Evolutionary conservation across 371 early-diverging fungal species (phyloP), one percentile per base, ranked within the genome.

Genomic region (Mortierella sp.): DNA sequence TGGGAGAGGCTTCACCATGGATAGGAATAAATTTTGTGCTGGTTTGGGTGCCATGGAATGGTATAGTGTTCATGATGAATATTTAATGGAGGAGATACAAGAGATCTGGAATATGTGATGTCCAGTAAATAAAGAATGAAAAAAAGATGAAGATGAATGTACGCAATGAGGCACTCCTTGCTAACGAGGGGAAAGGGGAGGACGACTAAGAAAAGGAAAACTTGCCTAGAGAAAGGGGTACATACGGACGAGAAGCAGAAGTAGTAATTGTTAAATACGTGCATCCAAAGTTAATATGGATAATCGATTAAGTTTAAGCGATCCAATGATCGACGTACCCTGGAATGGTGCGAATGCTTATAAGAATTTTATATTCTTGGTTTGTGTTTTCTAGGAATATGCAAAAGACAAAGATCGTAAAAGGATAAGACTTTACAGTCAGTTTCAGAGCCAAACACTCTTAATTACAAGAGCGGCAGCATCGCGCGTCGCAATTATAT

Each of bases 61-160:
- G 72, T 21, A 62, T 21, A 32, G 70, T 69, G 64, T 75, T 76
- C 76, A 81, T 81, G 72, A 58, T 43, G 63, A 50, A 33, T 45
- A 21, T 50, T 32, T 43, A 9, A 33, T 19, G 10, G 33, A n/a
- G 59, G 28, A 55, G 66, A 4, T 65, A 53, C 40, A 43, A 59
- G 36, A 36, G 53, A 52, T 58, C n/a, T 10, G 66, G 53, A 32
- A 43, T 15, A 55, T 41, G 58, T 45, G 32, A 28, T n/a, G 53
- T 28, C 53, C 38, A 52, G 53, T 24, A 55, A 43, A 19, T 21
- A 62, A 62, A 38, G 24, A 62, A 38, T 21, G 45, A 62, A 38
- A 21, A 62, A 38, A 16, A n/a, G n/a, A n/a, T n/a, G 22, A 10
- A 45, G 43, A 43, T 43, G 24, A 62, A 62, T 62, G 21, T 10